Evolutionary conservation across 495 filamentous ascomycete genomes (phyloP), one percentile per base, ranked within the genome.

Genomic region (Aspergillus kassunensis): DNA sequence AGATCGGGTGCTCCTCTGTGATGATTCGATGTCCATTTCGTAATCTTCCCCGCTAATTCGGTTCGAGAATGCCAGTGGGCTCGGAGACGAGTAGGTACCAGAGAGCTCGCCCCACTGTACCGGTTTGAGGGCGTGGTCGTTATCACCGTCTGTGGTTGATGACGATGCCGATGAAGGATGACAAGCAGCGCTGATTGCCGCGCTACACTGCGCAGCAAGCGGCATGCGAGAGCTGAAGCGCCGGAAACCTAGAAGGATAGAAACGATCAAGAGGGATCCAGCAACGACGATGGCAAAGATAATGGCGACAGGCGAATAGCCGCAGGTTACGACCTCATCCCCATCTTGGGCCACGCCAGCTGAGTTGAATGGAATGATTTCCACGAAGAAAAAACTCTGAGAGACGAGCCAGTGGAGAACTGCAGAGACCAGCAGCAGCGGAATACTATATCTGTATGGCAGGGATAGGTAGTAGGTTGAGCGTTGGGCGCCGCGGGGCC

Each of bases 171-270:
- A 2, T 16, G n/a, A 21, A 2, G 65, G 62, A 64, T 77, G 73
- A 50, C 70, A 77, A 0, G 74, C 72, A 0, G 75, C 75, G 51
- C 70, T 71, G 29, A 77, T 67, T 0, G 65, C 73, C 0, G 63
- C 59, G 49, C 70, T 74, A 40, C 61, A 56, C 8, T 45, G 61
- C 0, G 48, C 63, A 1, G 60, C 64, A 0, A 74, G 35, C 8
- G 73, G 72, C 45, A 75, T 68, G 4, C 7, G n/a, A 4, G 50
- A 47, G n/a, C 41, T 34, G 16, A 51, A 51, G 12, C 42, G 29
- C 2, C 50, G 24, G 8, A 44, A 10, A 9, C 53, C 29, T 6
- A 60, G 18, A 5, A 18, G 15, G 0, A 31, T 10, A 16, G 53
- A 21, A 1, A 34, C 21, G 13, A 39, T 3, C 0, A 46, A 13